phyloP scores from a whole-genome alignment of 306 rosid species.

The Elaeagnus macrophylla region DNA sequence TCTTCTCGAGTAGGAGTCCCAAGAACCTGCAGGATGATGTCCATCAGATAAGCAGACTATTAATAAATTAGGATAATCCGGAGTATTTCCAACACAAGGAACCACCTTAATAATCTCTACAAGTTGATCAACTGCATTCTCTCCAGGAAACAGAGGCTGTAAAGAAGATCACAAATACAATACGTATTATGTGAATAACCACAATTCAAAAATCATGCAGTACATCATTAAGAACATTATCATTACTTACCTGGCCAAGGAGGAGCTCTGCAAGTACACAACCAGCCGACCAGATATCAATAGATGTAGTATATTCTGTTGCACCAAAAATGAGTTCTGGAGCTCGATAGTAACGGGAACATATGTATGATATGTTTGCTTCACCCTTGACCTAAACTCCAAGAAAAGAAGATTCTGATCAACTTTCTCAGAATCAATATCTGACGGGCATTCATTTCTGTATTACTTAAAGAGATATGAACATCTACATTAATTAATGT shows the following conservation, averaged over 20 bases:
- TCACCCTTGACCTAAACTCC: conserved; percentile 88
- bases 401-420: conserved; percentile 8
- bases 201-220: too few species aligned
- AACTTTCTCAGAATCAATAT: too few species aligned
- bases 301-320: conserved; percentile 88
- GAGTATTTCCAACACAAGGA: background rate
- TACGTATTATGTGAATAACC: background rate
- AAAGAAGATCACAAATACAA: conserved; percentile 11
- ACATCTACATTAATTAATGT: too few species aligned
- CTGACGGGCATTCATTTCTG: too few species aligned
- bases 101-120: conserved; percentile 89
- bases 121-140: conserved; percentile 92
- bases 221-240: background rate
- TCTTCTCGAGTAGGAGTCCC: conserved; percentile 98
- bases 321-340: conserved; percentile 98
- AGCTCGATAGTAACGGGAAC: conserved; percentile 93
- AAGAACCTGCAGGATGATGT: conserved; percentile 54
- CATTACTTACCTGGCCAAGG: conserved; percentile 73
- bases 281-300: conserved; percentile 98
- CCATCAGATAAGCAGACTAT: conserved; percentile 2
- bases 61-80: background rate
- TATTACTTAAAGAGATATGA: too few species aligned
- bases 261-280: conserved; percentile 98
- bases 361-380: conserved; percentile 87
- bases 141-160: conserved; percentile 96